Evolutionary conservation across 371 early-diverging fungal species (phyloP).

Genomic region (Gilbertella persicaria): DNA sequence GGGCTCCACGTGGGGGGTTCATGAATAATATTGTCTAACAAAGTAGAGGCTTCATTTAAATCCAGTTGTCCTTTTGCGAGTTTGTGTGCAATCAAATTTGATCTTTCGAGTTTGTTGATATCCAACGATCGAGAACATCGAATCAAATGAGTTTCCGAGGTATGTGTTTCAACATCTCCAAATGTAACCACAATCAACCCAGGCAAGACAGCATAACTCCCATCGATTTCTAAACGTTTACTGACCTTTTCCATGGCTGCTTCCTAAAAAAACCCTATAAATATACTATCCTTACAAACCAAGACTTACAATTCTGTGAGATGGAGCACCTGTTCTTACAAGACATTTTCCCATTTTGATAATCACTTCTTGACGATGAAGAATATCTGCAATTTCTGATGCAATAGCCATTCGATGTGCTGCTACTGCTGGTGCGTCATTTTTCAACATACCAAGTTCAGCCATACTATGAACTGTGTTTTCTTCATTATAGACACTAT

Average conservation of each 20-base stretch:
- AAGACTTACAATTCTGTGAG: conserved; percentile 67
- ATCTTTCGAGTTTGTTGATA: conserved; percentile 61
- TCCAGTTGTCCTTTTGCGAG: conserved; percentile 48
- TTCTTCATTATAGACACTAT: conserved; percentile 28
- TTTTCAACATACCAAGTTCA: conserved; percentile 19
- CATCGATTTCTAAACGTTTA: conserved; percentile 57
- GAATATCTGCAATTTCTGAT: conserved; percentile 50
- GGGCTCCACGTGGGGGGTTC: conserved; percentile 52
- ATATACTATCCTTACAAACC: background rate
- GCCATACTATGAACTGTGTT: conserved; percentile 15
- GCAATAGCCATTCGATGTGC: conserved; percentile 33
- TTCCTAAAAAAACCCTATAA: conserved; percentile 45
- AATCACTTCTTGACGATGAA: conserved; percentile 70
- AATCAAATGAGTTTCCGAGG: conserved; percentile 74
- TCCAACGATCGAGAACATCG: conserved; percentile 58
- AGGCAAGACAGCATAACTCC: conserved; percentile 63
- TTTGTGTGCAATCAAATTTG: conserved; percentile 55
- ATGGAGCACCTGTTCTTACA: conserved; percentile 74
- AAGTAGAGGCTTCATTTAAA: conserved; percentile 56
- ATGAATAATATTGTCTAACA: conserved; percentile 59
- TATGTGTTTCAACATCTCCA: conserved; percentile 71
- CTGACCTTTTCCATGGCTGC: conserved; percentile 62
- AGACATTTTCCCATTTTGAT: conserved; percentile 68
- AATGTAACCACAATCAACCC: conserved; percentile 71
- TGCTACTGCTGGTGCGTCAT: conserved; percentile 19